Conservation (phyloP, 148 eudicot species). For the Fagopyrum homotropicum region DNA sequence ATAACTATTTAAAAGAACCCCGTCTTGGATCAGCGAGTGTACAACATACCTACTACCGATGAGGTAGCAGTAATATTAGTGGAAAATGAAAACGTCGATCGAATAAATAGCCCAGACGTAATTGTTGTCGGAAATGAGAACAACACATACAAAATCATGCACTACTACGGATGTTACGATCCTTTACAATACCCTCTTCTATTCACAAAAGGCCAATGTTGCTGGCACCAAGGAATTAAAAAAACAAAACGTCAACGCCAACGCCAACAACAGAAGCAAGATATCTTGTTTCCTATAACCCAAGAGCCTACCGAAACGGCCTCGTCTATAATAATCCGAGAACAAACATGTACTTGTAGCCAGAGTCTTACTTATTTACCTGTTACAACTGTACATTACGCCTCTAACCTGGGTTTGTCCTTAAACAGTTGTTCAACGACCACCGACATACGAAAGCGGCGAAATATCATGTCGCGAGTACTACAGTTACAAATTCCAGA, state of each 20-base stretch:
- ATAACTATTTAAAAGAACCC: background rate
- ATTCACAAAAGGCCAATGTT: background rate
- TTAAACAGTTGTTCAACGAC: background rate
- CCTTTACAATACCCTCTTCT: background rate
- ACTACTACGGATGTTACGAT: background rate
- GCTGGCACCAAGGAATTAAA: background rate
- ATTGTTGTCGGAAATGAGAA: background rate
- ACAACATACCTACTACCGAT: background rate
- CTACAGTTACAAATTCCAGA: background rate
- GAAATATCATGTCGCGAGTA: background rate
- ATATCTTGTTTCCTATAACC: too few species aligned
- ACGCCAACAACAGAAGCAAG: too few species aligned
- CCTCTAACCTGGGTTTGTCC: too few species aligned
- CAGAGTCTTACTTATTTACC: too few species aligned
- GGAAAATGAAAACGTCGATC: background rate
- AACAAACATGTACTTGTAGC: too few species aligned
- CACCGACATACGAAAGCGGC: background rate
- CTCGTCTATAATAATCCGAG: background rate
- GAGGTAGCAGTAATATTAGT: background rate
- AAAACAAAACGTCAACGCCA: too few species aligned
- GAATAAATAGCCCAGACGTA: background rate
- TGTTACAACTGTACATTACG: too few species aligned
- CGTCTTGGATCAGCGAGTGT: background rate
- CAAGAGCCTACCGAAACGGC: too few species aligned
- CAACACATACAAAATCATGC: background rate